phyloP scores from a whole-genome alignment of 2,329 filamentous ascomycete genomes.

The Colletotrichum eleusines region DNA sequence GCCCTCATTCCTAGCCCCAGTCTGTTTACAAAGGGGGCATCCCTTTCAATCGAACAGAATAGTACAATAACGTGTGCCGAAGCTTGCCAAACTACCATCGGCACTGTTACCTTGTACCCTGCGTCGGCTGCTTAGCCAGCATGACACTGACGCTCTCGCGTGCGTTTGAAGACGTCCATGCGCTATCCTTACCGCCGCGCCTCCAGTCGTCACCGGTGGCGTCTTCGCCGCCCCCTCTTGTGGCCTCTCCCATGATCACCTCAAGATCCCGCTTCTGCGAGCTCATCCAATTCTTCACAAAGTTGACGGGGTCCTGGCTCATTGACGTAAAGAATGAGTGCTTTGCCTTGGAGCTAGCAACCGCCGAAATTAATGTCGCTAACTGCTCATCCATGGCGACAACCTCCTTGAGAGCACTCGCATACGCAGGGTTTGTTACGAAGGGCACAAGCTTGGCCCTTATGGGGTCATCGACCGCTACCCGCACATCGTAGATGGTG shows the following conservation, averaged over 20 bases:
- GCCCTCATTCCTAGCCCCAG: not conserved
- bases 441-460: slow-evolving; percentile 74
- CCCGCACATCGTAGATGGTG: slow-evolving; percentile 90
- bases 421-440: slow-evolving; percentile 77
- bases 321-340: slow-evolving; percentile 87
- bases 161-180: slow-evolving; percentile 70
- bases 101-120: slow-evolving; percentile 23
- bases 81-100: not conserved
- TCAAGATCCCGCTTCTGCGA: slow-evolving; percentile 93
- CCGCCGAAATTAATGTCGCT: slow-evolving; percentile 83
- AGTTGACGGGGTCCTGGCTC: slow-evolving; percentile 83
- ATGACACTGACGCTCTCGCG: slow-evolving; percentile 73
- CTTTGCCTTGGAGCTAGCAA: slow-evolving; percentile 88
- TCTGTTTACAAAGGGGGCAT: not conserved
- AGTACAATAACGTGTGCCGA: not conserved
- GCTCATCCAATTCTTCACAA: slow-evolving; percentile 88
- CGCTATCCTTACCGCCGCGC: slow-evolving; percentile 65
- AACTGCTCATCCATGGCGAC: slow-evolving; percentile 85
- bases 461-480: slow-evolving; percentile 86
- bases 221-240: slow-evolving; percentile 70
- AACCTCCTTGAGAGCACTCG: slow-evolving; percentile 81
- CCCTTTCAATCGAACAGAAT: not conserved
- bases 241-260: slow-evolving; percentile 85
- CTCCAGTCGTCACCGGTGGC: slow-evolving; percentile 76
- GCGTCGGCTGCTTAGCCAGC: slow-evolving; percentile 63